A percentile compares a stretch with the other conserved stretches of the same genome.
Conservation (phyloP, 208 protist species). For the Wallacemonas sp. region DNA sequence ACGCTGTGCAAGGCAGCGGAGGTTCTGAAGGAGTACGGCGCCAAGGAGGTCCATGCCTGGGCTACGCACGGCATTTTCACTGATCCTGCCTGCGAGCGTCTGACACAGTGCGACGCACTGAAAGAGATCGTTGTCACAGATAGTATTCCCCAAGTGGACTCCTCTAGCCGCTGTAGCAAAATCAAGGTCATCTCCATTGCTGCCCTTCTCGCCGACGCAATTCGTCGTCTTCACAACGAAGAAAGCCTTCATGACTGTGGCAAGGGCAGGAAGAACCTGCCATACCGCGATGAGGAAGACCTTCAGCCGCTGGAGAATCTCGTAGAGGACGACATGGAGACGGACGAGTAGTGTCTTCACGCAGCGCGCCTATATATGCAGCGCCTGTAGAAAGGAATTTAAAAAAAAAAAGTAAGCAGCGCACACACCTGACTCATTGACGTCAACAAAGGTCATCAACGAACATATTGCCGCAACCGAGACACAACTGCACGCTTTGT, state of each 20-base stretch:
- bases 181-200: conserved; percentile 87
- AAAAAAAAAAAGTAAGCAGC: conserved; percentile 15
- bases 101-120: conserved; percentile 87
- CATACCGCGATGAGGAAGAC: conserved; percentile 54
- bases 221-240: conserved; percentile 86
- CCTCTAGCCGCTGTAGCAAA: conserved; percentile 66
- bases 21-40: conserved; percentile 93
- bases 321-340: conserved; percentile 66
- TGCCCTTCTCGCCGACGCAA: conserved; percentile 87
- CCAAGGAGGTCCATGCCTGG: conserved; percentile 91
- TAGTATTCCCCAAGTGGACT: conserved; percentile 87
- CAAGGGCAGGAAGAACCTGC: conserved; percentile 24
- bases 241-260: conserved; percentile 74
- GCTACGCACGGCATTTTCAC: conserved; percentile 96
- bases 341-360: not conserved
- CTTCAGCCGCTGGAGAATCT: conserved; percentile 78
- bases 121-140: conserved; percentile 93
- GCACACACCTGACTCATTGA: no score
- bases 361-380: not conserved
- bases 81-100: conserved; percentile 90
- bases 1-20: conserved; percentile 95
- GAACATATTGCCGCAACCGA: no score
- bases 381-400: not conserved
- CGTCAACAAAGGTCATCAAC: not conserved
- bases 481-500: no score